A percentile compares a stretch with the other conserved stretches of the same genome.
Conservation (phyloP, 768 basidiomycete species). For the Trametes punicea region DNA sequence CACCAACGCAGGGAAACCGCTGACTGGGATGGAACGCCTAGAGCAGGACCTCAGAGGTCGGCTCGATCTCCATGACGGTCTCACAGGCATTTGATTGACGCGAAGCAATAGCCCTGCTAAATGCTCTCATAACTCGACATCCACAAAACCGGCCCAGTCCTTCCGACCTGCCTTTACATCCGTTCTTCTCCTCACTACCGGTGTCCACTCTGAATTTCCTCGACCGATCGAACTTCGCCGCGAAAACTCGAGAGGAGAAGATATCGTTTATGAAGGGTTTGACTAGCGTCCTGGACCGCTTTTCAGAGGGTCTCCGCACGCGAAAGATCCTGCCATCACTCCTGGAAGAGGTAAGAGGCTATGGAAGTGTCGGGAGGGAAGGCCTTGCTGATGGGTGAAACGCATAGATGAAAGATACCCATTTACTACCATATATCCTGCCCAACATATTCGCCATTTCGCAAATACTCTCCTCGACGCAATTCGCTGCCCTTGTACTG, state of each 20-base stretch:
- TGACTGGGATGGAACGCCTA: slow-evolving; percentile 59
- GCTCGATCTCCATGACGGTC: background rate
- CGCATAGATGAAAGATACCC: slow-evolving; percentile 84
- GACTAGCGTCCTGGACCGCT: slow-evolving; percentile 71
- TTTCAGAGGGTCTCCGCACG: slow-evolving; percentile 81
- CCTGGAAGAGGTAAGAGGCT: slow-evolving; percentile 85
- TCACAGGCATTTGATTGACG: background rate
- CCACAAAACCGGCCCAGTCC: slow-evolving; percentile 73
- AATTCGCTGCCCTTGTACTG: slow-evolving; percentile 79
- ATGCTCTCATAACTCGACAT: slow-evolving; percentile 77
- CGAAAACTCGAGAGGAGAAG: slow-evolving; percentile 93
- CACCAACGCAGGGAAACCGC: slow-evolving; percentile 61
- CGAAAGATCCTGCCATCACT: slow-evolving; percentile 91
- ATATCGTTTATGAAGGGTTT: slow-evolving; percentile 94
- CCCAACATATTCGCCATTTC: slow-evolving; percentile 95
- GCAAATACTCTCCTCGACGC: slow-evolving; percentile 65
- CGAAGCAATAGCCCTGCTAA: slow-evolving; percentile 59
- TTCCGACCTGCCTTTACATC: slow-evolving; percentile 71
- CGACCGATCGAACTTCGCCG: slow-evolving; percentile 91
- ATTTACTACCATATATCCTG: slow-evolving; percentile 90
- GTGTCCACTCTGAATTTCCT: slow-evolving; percentile 96
- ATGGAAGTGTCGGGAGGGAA: background rate
- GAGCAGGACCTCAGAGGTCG: slow-evolving; percentile 74
- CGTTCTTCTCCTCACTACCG: slow-evolving; percentile 94
- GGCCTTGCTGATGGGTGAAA: background rate